Evolutionary conservation across 805 yeast genomes (phyloP).

Genomic region (Saccharomyces mikatae): DNA sequence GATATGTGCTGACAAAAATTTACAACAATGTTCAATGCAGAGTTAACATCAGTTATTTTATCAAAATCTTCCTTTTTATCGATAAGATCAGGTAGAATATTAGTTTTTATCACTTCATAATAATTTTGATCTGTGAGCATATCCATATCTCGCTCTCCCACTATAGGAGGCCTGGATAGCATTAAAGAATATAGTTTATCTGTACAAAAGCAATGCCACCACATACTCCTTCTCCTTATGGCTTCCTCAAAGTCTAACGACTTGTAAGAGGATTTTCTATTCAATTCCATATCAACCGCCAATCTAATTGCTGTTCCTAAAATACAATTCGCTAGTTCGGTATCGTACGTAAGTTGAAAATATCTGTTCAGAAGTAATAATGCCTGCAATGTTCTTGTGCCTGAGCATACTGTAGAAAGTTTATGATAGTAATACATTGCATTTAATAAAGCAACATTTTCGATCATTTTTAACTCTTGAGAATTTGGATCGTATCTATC

Average conservation of each 20-base stretch:
- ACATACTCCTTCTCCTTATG: slow-evolving; percentile 34
- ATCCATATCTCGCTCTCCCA: slow-evolving; percentile 18
- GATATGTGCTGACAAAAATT: slow-evolving; percentile 17
- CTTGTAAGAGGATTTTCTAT: slow-evolving; percentile 39
- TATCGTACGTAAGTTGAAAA: slow-evolving; percentile 31
- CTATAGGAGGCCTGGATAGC: slow-evolving; percentile 17
- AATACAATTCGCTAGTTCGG: slow-evolving; percentile 37
- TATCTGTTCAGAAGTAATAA: slow-evolving; percentile 39
- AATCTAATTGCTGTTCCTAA: slow-evolving; percentile 42
- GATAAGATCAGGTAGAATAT: slow-evolving; percentile 5
- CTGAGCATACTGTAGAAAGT: slow-evolving; percentile 43
- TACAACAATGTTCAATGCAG: slow-evolving; percentile 12
- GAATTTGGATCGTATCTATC: slow-evolving; percentile 16
- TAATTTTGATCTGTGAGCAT: slow-evolving; percentile 14
- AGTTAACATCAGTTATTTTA: slow-evolving; percentile 8
- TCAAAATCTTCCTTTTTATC: slow-evolving; percentile 7
- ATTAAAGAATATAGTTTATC: slow-evolving; percentile 20
- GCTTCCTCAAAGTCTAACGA: slow-evolving; percentile 34
- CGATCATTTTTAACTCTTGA: slow-evolving; percentile 22
- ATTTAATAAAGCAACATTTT: slow-evolving; percentile 30
- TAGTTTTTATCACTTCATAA: slow-evolving; percentile 12
- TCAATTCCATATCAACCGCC: slow-evolving; percentile 52
- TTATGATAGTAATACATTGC: slow-evolving; percentile 47
- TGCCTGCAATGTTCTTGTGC: slow-evolving; percentile 44
- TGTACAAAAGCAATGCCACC: slow-evolving; percentile 37